phyloP scores from a whole-genome alignment of 345 rosid genomes.

The Gossypium longicalyx region DNA sequence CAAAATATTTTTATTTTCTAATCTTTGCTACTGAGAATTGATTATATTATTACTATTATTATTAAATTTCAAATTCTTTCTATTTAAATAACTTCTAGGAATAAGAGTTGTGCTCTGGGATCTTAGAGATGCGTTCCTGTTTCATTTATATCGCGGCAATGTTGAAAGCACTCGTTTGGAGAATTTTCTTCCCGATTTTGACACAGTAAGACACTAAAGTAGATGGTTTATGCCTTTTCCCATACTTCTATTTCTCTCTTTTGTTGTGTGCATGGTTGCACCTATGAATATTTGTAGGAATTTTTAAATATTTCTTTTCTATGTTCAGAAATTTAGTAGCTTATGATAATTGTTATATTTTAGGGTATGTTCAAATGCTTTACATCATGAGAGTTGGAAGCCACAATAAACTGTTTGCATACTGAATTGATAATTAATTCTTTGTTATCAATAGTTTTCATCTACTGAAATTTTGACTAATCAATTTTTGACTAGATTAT shows the following conservation, averaged over 20 bases:
- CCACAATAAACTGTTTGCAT: not conserved
- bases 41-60: not conserved
- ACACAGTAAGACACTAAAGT: conserved; percentile 50
- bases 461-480: not conserved
- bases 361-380: not conserved
- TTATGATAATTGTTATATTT: not conserved
- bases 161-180: conserved; percentile 84
- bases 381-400: not conserved
- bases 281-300: not conserved
- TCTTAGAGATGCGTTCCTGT: conserved; percentile 67
- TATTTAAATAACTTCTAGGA: conserved; percentile 42
- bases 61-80: conserved; percentile 1
- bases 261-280: not conserved
- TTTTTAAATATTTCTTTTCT: not conserved
- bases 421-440: not conserved
- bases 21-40: not conserved
- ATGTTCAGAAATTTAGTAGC: not conserved
- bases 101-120: conserved; percentile 84
- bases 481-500: conserved; percentile 49
- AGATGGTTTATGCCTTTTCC: not conserved
- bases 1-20: not conserved
- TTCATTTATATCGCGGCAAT: conserved; percentile 56
- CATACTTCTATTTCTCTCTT: conserved; percentile 15
- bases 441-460: not conserved
- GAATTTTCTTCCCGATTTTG: conserved; percentile 60